A percentile compares a stretch with the other conserved stretches of the same genome.
Conservation (phyloP, 108 stramenopile genomes). For the Cyclotella cryptica region DNA sequence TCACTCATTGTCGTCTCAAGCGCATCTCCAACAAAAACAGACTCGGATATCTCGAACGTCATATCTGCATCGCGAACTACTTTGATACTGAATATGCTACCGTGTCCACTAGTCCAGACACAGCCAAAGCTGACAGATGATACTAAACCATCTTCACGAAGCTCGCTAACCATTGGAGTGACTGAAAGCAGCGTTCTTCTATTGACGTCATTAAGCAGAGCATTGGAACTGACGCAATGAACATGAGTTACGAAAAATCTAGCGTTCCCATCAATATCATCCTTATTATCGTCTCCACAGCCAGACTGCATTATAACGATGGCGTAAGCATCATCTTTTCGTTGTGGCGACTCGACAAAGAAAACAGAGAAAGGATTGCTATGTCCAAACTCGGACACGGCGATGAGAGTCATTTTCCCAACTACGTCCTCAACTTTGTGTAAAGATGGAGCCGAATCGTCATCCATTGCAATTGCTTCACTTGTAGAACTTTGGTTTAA, state of each 20-base stretch:
- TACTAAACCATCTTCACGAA: constrained; percentile 22
- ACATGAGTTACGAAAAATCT: constrained; percentile 31
- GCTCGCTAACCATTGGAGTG: constrained; percentile 39
- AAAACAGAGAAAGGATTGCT: constrained; percentile 36
- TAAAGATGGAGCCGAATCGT: constrained; percentile 29
- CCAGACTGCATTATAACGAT: constrained; percentile 41
- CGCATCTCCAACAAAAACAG: constrained; percentile 42
- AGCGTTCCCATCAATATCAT: background rate
- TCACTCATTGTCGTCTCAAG: constrained; percentile 18
- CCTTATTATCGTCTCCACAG: constrained; percentile 9
- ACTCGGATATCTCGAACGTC: constrained; percentile 48
- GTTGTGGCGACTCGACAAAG: constrained; percentile 36
- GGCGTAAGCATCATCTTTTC: constrained; percentile 25
- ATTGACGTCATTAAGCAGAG: constrained; percentile 17
- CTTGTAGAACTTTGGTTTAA: background rate
- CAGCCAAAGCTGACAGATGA: constrained; percentile 61
- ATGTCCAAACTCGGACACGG: constrained; percentile 45
- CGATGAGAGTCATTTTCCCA: constrained; percentile 35
- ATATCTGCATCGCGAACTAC: background rate
- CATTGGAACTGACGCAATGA: constrained; percentile 18
- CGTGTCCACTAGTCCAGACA: constrained; percentile 62
- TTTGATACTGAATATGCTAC: constrained; percentile 48
- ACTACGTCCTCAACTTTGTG: constrained; percentile 33
- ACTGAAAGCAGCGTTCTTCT: constrained; percentile 31
- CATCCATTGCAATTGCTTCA: constrained; percentile 30